Evolutionary conservation across 306 rosid genomes (phyloP).

Genomic region (Rosa persica): DNA sequence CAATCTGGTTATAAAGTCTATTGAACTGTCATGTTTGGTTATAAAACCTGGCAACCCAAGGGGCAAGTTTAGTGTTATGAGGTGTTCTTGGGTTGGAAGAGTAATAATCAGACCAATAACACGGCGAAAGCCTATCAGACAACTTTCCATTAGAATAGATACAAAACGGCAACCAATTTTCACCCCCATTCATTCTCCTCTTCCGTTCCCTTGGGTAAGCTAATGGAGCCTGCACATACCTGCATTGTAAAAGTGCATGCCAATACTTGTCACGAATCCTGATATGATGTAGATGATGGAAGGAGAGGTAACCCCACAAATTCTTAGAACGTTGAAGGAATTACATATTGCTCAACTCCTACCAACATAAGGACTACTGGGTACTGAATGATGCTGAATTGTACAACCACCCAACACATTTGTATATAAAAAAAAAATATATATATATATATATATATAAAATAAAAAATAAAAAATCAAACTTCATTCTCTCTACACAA

Average conservation of each 20-base stretch:
- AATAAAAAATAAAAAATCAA: neutral
- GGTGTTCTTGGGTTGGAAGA: slow-evolving; percentile 67
- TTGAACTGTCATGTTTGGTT: slow-evolving; percentile 23
- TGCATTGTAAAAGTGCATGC: slow-evolving; percentile 27
- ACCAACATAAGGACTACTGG: neutral
- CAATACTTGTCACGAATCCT: neutral
- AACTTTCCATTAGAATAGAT: slow-evolving; percentile 54
- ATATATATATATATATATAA: too few species aligned
- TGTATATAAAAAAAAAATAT: neutral
- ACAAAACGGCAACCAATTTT: slow-evolving; percentile 84
- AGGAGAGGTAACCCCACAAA: neutral
- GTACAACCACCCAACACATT: neutral
- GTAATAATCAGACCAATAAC: slow-evolving; percentile 82
- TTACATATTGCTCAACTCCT: neutral
- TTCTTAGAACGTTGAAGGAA: neutral
- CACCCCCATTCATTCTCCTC: slow-evolving; percentile 90
- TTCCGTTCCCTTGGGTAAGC: slow-evolving; percentile 88
- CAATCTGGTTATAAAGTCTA: neutral
- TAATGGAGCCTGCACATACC: slow-evolving; percentile 87
- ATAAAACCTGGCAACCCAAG: slow-evolving; percentile 85
- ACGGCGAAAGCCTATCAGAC: slow-evolving; percentile 54
- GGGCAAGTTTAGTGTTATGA: slow-evolving; percentile 70
- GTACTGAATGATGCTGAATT: neutral
- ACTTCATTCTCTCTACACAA: neutral
- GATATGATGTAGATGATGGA: neutral